Evolutionary conservation across 2,329 filamentous ascomycete species (phyloP), one percentile per base, ranked within the genome.

Genomic region (Cytospora chrysosperma): DNA sequence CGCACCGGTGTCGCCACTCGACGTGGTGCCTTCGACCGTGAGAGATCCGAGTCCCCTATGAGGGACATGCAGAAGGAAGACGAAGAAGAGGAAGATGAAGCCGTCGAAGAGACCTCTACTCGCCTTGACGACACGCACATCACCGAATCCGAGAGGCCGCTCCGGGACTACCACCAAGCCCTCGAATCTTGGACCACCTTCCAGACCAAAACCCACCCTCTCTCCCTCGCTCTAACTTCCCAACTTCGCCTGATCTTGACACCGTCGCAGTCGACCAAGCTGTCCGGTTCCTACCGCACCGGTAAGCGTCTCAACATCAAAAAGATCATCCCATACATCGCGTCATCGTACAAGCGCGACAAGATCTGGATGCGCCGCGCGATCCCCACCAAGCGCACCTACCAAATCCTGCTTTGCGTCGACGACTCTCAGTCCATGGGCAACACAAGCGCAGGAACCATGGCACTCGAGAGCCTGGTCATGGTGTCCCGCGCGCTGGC

Each of bases 361-460:
- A 99, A 99, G 82, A 99, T 99, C 77, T 99, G 95, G 95, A 96
- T 99, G 89, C 90, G 96, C 17, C 88, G 96, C 62, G 89, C 87
- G 37, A 88, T 97, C 56, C 96, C 96, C 1, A 94, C 89, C 43
- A 98, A 98, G 78, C 90, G 96, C 49, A 90, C 89, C 63, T 99
- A 99, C 78, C 96, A 99, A 77, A 96, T 99, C 75, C 88, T 99
- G 80, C 89, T 99, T 56, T 96, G 95, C 47, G 92, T 99, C 43
- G 95, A 99, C 75, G 95, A 99, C 79, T 94, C 90, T 71, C 91
- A 91, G 75, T 93, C 88, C 65, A 99, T 99, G 95, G 88, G 91
- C 19, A 93, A 97, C 73, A 82, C 82, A 1, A 87, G 85, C 27
- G 90, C 90, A 12, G 90, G 90, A 50, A 83, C 86, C 21, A 85